Conservation (phyloP, 1,284 basidiomycete species). For the Afroboletus lepidellus region DNA sequence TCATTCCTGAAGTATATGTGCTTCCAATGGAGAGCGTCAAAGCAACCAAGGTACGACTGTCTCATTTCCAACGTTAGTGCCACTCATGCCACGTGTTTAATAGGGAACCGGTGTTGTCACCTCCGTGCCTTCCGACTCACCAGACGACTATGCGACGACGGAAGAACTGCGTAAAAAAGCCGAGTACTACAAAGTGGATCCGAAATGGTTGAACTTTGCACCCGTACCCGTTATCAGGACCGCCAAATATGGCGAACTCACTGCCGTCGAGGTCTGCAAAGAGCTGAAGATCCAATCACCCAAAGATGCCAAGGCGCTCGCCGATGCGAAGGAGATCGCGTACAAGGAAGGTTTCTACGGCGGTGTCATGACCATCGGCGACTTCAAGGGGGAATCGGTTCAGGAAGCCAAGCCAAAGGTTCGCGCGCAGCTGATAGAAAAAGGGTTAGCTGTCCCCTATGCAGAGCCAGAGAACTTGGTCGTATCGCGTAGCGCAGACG, state of each 20-base stretch:
- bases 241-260: conserved; percentile 89
- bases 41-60: conserved; percentile 70
- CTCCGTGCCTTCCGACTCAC: conserved; percentile 97
- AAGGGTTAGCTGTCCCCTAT: conserved; percentile 83
- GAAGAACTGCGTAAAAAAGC: conserved; percentile 96
- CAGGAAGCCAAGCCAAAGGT: conserved; percentile 93
- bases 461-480: conserved; percentile 95
- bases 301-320: conserved; percentile 90
- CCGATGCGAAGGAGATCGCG: conserved; percentile 95
- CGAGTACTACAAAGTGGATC: conserved; percentile 94
- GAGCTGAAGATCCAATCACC: conserved; percentile 95
- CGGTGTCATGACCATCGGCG: conserved; percentile 87
- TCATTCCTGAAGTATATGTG: conserved; percentile 89
- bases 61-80: not conserved
- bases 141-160: conserved; percentile 92
- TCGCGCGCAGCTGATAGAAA: conserved; percentile 79
- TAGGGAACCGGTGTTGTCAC: conserved; percentile 98
- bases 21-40: conserved; percentile 98
- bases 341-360: conserved; percentile 99
- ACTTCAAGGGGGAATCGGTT: conserved; percentile 85
- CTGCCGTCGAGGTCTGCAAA: conserved; percentile 85
- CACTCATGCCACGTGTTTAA: not conserved
- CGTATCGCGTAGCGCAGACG: conserved; percentile 87
- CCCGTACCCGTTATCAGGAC: conserved; percentile 89
- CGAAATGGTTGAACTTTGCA: conserved; percentile 84